A percentile compares a stretch with the other conserved stretches of the same genome.
These are phyloP conservation scores for Alternaria longipes DNA, from an alignment of 2,329 filamentous ascomycete genomes.

Conservation along the genomic window DNA sequence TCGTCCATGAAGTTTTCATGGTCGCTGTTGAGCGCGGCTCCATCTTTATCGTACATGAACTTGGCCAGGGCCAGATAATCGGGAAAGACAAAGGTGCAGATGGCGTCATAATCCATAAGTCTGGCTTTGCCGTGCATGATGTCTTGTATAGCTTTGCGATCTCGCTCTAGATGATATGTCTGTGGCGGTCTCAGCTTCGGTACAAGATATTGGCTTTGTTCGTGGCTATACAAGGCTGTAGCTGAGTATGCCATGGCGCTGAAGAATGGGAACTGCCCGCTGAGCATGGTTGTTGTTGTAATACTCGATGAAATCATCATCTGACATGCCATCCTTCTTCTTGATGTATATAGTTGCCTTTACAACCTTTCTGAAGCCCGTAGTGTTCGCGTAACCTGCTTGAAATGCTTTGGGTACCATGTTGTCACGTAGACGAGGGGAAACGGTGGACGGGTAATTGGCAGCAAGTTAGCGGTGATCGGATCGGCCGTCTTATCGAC, in stretches of 20 bases:
- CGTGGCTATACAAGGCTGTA: slow-evolving; percentile 54
- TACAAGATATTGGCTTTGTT: neutral
- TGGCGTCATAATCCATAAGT: slow-evolving; percentile 58
- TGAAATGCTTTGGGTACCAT: slow-evolving; percentile 57
- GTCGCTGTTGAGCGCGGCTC: slow-evolving; percentile 51
- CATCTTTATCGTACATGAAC: slow-evolving; percentile 58
- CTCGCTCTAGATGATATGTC: slow-evolving; percentile 57
- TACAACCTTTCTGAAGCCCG: slow-evolving; percentile 58
- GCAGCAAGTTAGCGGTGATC: slow-evolving; percentile 8
- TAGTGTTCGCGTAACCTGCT: slow-evolving; percentile 56
- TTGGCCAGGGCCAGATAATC: slow-evolving; percentile 57
- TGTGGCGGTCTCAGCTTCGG: slow-evolving; percentile 28
- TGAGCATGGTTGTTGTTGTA: slow-evolving; percentile 58
- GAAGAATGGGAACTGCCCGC: slow-evolving; percentile 55
- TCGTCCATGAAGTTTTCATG: slow-evolving; percentile 54
- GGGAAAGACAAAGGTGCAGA: slow-evolving; percentile 59
- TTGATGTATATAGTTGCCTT: slow-evolving; percentile 58
- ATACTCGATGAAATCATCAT: slow-evolving; percentile 56
- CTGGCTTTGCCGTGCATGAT: slow-evolving; percentile 57
- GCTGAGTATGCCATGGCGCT: slow-evolving; percentile 56
- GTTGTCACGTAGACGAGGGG: slow-evolving; percentile 32
- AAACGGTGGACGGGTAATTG: slow-evolving; percentile 10
- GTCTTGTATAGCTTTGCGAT: slow-evolving; percentile 55
- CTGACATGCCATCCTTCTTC: slow-evolving; percentile 58
- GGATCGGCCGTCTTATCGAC: slow-evolving; percentile 8